phyloP scores from a whole-genome alignment of 2,329 filamentous ascomycete species.

The Mariannaea sp. region DNA sequence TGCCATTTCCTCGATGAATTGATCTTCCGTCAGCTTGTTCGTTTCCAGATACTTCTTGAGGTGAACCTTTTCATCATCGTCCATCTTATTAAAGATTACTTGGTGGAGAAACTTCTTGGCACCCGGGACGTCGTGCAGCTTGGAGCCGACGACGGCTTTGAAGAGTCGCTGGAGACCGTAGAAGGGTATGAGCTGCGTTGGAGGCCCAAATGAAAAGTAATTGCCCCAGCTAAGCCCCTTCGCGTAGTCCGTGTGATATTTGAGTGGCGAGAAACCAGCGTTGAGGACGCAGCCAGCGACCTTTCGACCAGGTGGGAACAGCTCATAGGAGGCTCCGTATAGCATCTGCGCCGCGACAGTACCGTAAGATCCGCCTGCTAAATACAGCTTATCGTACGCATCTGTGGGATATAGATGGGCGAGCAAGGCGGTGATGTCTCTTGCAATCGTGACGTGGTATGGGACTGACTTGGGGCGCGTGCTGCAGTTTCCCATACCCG shows the following conservation, averaged over 20 bases:
- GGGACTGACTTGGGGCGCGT: conserved; percentile 8
- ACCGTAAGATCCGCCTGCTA: conserved; percentile 31
- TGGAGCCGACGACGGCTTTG: conserved; percentile 12
- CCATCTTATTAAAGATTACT: background rate
- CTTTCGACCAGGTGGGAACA: conserved; percentile 26
- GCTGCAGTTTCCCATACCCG: conserved; percentile 26
- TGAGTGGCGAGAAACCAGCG: conserved; percentile 29
- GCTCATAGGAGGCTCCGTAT: conserved; percentile 28
- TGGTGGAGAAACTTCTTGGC: background rate
- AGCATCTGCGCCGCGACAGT: conserved; percentile 33
- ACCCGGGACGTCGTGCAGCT: conserved; percentile 15
- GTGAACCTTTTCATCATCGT: background rate
- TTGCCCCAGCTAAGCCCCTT: conserved; percentile 27
- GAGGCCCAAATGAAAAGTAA: conserved; percentile 27
- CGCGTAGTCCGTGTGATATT: conserved; percentile 22
- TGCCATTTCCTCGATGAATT: conserved; percentile 20
- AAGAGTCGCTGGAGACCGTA: conserved; percentile 23
- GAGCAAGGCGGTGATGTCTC: conserved; percentile 23
- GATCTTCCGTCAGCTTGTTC: conserved; percentile 1
- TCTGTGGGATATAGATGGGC: conserved; percentile 22
- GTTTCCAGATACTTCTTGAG: background rate
- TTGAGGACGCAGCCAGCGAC: conserved; percentile 23
- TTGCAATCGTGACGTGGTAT: conserved; percentile 20
- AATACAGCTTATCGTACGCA: conserved; percentile 22
- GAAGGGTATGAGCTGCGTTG: conserved; percentile 18